Conservation (phyloP, 1,284 basidiomycete species). For the Ceratobasidium sp. region DNA sequence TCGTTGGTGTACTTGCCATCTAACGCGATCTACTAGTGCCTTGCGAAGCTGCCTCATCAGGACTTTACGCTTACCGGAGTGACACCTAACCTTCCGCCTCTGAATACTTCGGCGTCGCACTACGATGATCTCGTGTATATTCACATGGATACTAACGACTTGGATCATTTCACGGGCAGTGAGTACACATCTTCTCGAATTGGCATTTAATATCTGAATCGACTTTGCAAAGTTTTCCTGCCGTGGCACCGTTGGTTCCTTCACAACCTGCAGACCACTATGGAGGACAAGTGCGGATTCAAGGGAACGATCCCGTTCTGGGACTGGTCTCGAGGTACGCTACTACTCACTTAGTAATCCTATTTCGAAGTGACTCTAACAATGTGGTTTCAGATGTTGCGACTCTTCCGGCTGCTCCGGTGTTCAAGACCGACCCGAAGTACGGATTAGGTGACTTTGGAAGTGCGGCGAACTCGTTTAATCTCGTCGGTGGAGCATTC, state of each 20-base stretch:
- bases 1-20: not conserved
- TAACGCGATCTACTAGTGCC: slow-evolving; percentile 8
- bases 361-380: not conserved
- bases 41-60: slow-evolving; percentile 6
- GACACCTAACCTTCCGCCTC: slow-evolving; percentile 28
- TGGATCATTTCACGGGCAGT: slow-evolving; percentile 33
- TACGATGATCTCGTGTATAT: slow-evolving; percentile 46
- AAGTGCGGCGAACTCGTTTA: not conserved
- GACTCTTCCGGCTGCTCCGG: not conserved
- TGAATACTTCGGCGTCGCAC: slow-evolving; percentile 8
- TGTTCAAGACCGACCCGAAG: slow-evolving; percentile 27
- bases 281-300: slow-evolving; percentile 34
- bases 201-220: not conserved
- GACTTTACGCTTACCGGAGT: slow-evolving; percentile 24
- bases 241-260: slow-evolving; percentile 45
- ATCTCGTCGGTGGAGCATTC: slow-evolving; percentile 44
- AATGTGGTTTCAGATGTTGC: not conserved
- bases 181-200: not conserved
- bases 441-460: slow-evolving; percentile 41
- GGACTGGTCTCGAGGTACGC: slow-evolving; percentile 45
- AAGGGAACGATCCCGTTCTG: slow-evolving; percentile 43
- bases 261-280: slow-evolving; percentile 8
- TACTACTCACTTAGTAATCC: too few relatives aligned
- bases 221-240: slow-evolving; percentile 33
- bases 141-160: slow-evolving; percentile 42